These are phyloP conservation scores for Cladorrhinum sp. DNA, from an alignment of 2,329 filamentous ascomycete genomes.

Conservation along the genomic window DNA sequence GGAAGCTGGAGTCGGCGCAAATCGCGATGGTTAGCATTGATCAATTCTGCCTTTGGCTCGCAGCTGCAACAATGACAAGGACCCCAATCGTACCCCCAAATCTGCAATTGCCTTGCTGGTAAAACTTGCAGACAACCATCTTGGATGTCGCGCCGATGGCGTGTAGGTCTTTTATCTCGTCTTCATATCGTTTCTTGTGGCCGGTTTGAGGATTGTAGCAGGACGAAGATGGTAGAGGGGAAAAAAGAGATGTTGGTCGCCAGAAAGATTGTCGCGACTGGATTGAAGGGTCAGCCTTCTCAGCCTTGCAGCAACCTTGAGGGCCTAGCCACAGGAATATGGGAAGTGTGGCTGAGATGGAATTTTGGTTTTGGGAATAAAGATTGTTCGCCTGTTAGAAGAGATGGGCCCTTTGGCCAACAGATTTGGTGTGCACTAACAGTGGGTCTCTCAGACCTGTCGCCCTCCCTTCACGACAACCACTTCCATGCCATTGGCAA, in stretches of 20 bases:
- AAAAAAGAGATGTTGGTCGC: background rate
- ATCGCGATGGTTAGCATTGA: slow-evolving; percentile 9
- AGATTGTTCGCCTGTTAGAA: too few species aligned
- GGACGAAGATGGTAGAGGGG: background rate
- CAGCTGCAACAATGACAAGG: background rate
- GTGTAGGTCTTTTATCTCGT: background rate
- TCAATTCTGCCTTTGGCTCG: background rate
- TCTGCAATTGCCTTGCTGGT: slow-evolving; percentile 50
- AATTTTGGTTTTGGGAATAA: too few species aligned
- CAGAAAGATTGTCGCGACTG: slow-evolving; percentile 2
- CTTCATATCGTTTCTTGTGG: background rate
- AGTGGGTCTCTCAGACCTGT: too few species aligned
- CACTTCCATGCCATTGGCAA: too few species aligned
- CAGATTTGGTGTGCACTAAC: too few species aligned
- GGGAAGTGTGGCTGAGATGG: slow-evolving; percentile 1
- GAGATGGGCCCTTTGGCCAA: too few species aligned
- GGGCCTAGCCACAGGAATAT: background rate
- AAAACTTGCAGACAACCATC: slow-evolving; percentile 45
- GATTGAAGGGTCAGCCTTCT: slow-evolving; percentile 2
- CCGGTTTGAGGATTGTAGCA: background rate
- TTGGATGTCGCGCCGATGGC: background rate
- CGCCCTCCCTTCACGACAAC: too few species aligned
- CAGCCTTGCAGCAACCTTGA: background rate
- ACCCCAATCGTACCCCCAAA: slow-evolving; percentile 44
- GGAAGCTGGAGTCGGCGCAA: slow-evolving; percentile 36